Percentiles rank a stretch among this genome's conserved stretches.
Conservation (phyloP, 169 alveolate genomes). For the Plasmodium relictum region DNA sequence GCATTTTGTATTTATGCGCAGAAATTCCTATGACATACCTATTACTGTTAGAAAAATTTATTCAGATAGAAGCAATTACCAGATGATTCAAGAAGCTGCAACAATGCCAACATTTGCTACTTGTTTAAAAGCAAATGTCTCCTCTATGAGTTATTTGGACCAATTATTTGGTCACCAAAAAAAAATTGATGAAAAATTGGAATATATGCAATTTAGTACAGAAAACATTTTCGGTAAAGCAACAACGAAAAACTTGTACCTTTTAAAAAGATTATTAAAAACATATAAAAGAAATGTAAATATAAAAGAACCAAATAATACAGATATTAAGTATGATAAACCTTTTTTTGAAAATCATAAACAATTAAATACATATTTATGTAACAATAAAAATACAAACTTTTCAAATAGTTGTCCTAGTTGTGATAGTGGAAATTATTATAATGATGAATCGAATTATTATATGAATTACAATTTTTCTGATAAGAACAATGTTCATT, state of each 20-base stretch:
- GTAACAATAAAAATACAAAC: slow-evolving; percentile 21
- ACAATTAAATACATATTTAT: slow-evolving; percentile 6
- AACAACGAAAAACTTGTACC: slow-evolving; percentile 59
- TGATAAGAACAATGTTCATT: slow-evolving; percentile 26
- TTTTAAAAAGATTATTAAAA: slow-evolving; percentile 63
- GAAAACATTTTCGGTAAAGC: slow-evolving; percentile 66
- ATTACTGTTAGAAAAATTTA: slow-evolving; percentile 69
- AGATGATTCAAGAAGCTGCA: slow-evolving; percentile 67
- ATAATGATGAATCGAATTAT: slow-evolving; percentile 59
- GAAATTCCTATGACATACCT: slow-evolving; percentile 76
- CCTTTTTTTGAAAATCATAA: slow-evolving; percentile 8
- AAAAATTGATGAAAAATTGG: slow-evolving; percentile 53
- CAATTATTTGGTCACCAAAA: slow-evolving; percentile 47
- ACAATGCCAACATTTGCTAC: slow-evolving; percentile 69
- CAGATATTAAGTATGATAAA: slow-evolving; percentile 23
- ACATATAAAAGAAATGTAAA: slow-evolving; percentile 47
- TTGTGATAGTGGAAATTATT: slow-evolving; percentile 51
- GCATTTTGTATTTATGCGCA: slow-evolving; percentile 77
- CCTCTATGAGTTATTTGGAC: slow-evolving; percentile 64
- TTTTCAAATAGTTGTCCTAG: slow-evolving; percentile 62
- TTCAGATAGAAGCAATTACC: slow-evolving; percentile 69
- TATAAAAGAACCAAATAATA: slow-evolving; percentile 49
- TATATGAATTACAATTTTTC: slow-evolving; percentile 40
- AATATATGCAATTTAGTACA: slow-evolving; percentile 74
- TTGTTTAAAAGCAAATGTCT: slow-evolving; percentile 49